These are phyloP conservation scores for Ajuga reptans DNA, from an alignment of 305 asterid genomes.

Conservation along the genomic window DNA sequence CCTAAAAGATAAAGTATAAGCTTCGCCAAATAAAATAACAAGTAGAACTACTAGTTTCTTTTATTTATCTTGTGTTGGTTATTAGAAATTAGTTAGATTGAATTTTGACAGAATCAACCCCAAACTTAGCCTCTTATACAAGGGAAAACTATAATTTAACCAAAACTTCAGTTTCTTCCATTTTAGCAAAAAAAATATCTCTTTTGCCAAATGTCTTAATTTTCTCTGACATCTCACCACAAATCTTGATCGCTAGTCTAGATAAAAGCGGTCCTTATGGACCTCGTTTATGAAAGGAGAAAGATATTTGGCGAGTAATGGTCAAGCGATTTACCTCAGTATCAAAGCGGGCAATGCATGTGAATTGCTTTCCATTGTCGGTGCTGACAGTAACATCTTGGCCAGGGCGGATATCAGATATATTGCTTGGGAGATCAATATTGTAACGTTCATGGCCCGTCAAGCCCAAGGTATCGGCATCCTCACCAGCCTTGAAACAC, in stretches of 20 bases:
- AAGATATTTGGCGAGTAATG: not conserved
- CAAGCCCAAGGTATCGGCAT: slow-evolving; percentile 77
- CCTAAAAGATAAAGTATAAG: slow-evolving; percentile 29
- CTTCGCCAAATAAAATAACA: not conserved
- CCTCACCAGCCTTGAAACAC: slow-evolving; percentile 92
- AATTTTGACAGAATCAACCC: not conserved
- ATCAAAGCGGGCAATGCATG: slow-evolving; percentile 80
- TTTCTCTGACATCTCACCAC: not conserved
- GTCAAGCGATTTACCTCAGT: slow-evolving; percentile 42
- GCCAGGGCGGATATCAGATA: slow-evolving; percentile 76
- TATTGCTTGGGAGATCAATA: slow-evolving; percentile 68
- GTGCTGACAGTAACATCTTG: slow-evolving; percentile 72
- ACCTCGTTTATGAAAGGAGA: not conserved
- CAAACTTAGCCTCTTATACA: not conserved
- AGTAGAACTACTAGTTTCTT: not conserved
- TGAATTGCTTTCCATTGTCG: slow-evolving; percentile 70
- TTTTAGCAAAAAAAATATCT: too few relatives aligned
- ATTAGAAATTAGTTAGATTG: too few relatives aligned
- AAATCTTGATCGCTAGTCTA: not conserved
- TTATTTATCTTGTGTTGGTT: too few relatives aligned
- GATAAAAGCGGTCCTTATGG: not conserved
- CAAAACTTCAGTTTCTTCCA: not conserved
- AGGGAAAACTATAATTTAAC: not conserved
- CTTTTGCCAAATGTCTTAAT: not conserved
- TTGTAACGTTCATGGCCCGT: slow-evolving; percentile 86